Evolutionary conservation across 208 protist species (phyloP).

Genomic region (Wallacemonas sp.): DNA sequence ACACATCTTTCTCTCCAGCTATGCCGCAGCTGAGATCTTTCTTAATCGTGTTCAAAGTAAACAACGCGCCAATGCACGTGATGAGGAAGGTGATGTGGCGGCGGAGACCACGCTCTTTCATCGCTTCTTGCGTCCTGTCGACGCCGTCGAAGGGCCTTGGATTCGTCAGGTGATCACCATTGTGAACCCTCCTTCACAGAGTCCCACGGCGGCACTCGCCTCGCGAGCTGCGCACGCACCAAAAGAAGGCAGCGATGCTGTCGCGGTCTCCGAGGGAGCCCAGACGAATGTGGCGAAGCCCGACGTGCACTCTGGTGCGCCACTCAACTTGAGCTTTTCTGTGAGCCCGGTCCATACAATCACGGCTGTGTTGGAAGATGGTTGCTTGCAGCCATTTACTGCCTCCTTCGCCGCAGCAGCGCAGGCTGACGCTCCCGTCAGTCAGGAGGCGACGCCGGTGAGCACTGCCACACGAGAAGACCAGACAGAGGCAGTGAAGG

Average conservation of each 20-base stretch:
- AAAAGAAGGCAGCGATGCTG: not conserved
- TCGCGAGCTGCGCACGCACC: not conserved
- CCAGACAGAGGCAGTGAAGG: too few species aligned
- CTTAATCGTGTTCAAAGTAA: too few species aligned
- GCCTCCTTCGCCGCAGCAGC: too few species aligned
- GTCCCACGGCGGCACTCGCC: not conserved
- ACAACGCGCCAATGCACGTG: too few species aligned
- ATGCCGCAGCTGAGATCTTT: conserved; percentile 6
- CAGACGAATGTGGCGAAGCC: not conserved
- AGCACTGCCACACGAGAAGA: too few species aligned
- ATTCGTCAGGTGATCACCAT: not conserved
- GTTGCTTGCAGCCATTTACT: too few species aligned
- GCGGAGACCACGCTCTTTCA: not conserved
- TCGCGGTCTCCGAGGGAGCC: not conserved
- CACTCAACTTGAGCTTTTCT: too few species aligned
- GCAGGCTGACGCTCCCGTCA: too few species aligned
- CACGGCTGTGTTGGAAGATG: not conserved
- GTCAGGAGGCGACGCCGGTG: too few species aligned
- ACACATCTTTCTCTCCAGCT: conserved; percentile 16
- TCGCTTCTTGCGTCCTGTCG: conserved; percentile 3
- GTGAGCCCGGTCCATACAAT: not conserved
- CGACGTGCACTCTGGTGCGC: not conserved
- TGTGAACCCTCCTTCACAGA: not conserved
- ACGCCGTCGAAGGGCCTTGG: not conserved
- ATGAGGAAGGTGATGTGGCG: not conserved